These are phyloP conservation scores for Epichloe brachyelytri DNA, from an alignment of 2,329 filamentous ascomycete species.

Conservation along the genomic window DNA sequence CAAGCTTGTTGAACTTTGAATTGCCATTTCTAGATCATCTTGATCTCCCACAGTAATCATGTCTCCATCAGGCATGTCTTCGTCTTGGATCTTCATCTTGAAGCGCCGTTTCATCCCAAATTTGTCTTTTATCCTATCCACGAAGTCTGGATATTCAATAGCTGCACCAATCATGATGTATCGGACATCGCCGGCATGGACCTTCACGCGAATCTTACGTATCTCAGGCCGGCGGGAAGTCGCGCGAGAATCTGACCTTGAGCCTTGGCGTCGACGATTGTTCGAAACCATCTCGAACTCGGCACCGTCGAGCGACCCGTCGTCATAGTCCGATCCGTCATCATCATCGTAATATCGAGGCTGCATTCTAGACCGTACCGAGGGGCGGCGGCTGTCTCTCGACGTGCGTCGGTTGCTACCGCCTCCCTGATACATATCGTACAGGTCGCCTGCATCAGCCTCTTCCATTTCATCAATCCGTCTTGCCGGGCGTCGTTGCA, in stretches of 20 bases:
- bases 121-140: constrained; percentile 71
- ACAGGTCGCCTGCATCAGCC: constrained; percentile 56
- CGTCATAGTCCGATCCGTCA: constrained; percentile 61
- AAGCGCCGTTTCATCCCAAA: constrained; percentile 67
- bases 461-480: constrained; percentile 41
- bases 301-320: constrained; percentile 56
- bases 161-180: constrained; percentile 75
- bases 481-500: constrained; percentile 17
- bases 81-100: constrained; percentile 80
- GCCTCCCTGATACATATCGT: constrained; percentile 44
- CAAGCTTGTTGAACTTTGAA: constrained; percentile 53
- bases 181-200: constrained; percentile 79
- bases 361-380: constrained; percentile 22
- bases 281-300: constrained; percentile 69
- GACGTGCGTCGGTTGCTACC: constrained; percentile 25
- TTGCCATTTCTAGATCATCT: constrained; percentile 84
- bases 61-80: constrained; percentile 62
- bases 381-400: constrained; percentile 19
- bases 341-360: constrained; percentile 68
- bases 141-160: constrained; percentile 64
- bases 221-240: constrained; percentile 51
- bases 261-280: constrained; percentile 31
- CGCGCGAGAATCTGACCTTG: constrained; percentile 37
- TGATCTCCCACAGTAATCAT: constrained; percentile 97
- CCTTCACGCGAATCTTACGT: constrained; percentile 77